phyloP scores from a whole-genome alignment of 306 rosid species.

The Cyclanthera cordifolia region DNA sequence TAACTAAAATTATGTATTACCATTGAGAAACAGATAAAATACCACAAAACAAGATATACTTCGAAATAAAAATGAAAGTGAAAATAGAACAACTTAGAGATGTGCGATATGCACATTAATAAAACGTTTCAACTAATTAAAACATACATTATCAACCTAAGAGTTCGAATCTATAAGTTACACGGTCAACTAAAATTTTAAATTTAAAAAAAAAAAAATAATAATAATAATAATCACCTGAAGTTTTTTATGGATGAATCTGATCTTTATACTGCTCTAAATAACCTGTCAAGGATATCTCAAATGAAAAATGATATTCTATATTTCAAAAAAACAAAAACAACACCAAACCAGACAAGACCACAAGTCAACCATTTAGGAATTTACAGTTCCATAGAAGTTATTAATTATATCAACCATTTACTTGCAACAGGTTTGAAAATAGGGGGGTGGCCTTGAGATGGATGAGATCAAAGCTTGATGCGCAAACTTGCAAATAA shows the following conservation, averaged over 20 bases:
- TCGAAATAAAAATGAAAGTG: not conserved
- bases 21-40: not conserved
- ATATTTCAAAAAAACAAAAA: not conserved
- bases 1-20: not conserved
- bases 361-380: not conserved
- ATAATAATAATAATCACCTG: not conserved
- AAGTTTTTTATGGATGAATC: not conserved
- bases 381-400: not conserved
- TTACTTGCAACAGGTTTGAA: not conserved
- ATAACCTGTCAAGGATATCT: not conserved
- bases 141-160: too few species aligned
- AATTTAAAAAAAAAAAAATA: not conserved
- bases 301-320: not conserved
- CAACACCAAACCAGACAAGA: not conserved
- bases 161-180: too few species aligned
- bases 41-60: not conserved
- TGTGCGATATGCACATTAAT: not conserved
- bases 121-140: too few species aligned
- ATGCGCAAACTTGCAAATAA: not conserved
- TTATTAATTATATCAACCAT: not conserved
- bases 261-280: not conserved
- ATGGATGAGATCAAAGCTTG: not conserved
- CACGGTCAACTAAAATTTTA: not conserved
- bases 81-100: not conserved
- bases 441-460: not conserved